phyloP scores from a whole-genome alignment of 1,284 basidiomycete species.

The Veloporphyrellus conicus region DNA sequence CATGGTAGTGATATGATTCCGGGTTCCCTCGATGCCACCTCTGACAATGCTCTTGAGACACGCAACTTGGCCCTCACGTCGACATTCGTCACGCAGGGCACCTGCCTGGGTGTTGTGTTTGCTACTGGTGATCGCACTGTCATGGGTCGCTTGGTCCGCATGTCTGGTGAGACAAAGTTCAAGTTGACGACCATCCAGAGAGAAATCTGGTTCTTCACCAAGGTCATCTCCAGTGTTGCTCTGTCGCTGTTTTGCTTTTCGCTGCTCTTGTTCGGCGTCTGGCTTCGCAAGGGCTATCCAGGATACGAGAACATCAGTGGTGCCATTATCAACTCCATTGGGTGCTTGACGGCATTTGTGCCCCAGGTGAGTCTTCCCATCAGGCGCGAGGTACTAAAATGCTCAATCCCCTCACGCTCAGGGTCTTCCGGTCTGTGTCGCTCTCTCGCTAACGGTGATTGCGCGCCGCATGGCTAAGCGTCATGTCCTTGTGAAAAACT shows the following conservation, averaged over 20 bases:
- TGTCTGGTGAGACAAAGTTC: conserved; percentile 48
- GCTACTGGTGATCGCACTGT: conserved; percentile 57
- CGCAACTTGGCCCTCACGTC: conserved; percentile 57
- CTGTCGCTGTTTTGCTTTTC: conserved; percentile 39
- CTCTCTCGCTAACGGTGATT: conserved; percentile 49
- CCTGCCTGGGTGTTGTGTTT: conserved; percentile 55
- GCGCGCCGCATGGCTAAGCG: conserved; percentile 50
- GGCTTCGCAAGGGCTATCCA: conserved; percentile 39
- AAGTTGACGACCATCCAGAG: conserved; percentile 47
- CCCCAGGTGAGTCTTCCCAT: conserved; percentile 37
- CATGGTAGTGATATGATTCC: conserved; percentile 44
- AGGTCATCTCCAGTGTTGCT: conserved; percentile 43
- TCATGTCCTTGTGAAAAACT: conserved; percentile 55
- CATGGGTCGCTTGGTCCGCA: conserved; percentile 59
- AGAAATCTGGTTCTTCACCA: conserved; percentile 49
- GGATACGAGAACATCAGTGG: conserved; percentile 38
- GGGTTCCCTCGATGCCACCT: conserved; percentile 47
- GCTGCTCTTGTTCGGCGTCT: conserved; percentile 44
- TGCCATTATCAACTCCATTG: conserved; percentile 47
- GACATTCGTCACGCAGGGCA: conserved; percentile 53
- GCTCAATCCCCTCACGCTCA: background rate
- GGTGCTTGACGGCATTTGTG: conserved; percentile 48
- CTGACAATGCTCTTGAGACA: conserved; percentile 58
- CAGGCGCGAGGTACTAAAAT: background rate
- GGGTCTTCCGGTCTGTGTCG: conserved; percentile 50